These are phyloP conservation scores for Stephanodiscus triporus DNA, from an alignment of 108 stramenopile species.

Conservation along the genomic window DNA sequence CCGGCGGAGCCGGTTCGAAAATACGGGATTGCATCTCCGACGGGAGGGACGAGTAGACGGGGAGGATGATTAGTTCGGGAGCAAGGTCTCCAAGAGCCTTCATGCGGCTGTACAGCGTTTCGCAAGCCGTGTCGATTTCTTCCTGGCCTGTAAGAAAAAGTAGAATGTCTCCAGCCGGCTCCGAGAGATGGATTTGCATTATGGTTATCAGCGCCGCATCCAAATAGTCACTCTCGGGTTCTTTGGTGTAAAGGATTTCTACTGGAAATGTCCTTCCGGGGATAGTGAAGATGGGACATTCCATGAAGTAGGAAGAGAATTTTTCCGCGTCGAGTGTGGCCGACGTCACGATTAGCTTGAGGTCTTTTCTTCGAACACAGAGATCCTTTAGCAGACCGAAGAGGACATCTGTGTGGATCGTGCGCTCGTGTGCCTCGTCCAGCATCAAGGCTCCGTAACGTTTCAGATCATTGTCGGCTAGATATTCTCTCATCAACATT, in stretches of 20 bases:
- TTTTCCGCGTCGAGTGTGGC: constrained; percentile 98
- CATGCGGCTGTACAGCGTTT: constrained; percentile 96
- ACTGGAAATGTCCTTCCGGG: constrained; percentile 98
- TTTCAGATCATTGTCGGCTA: constrained; percentile 89
- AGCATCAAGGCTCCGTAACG: constrained; percentile 91
- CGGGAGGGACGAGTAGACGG: constrained; percentile 97
- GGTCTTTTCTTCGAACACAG: constrained; percentile 83
- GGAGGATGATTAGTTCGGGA: constrained; percentile 96
- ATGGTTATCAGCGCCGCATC: constrained; percentile 96
- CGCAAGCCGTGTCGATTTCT: constrained; percentile 98
- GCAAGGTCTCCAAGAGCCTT: constrained; percentile 94
- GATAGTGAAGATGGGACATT: constrained; percentile 97
- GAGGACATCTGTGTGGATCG: constrained; percentile 97
- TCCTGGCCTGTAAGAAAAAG: constrained; percentile 98
- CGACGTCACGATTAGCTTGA: constrained; percentile 95
- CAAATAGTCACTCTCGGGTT: constrained; percentile 96
- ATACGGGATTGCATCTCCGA: constrained; percentile 99
- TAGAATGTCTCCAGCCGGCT: constrained; percentile 97
- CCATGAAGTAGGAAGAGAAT: constrained; percentile 95
- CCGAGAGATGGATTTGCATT: constrained; percentile 98
- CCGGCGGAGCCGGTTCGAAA: constrained; percentile 97
- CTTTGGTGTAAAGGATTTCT: constrained; percentile 97
- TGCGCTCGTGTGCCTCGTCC: constrained; percentile 99
- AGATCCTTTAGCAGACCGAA: constrained; percentile 97
- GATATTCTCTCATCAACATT: constrained; percentile 97